These are phyloP conservation scores for Orbilia quercus DNA, from an alignment of 2,329 filamentous ascomycete species.

Conservation along the genomic window DNA sequence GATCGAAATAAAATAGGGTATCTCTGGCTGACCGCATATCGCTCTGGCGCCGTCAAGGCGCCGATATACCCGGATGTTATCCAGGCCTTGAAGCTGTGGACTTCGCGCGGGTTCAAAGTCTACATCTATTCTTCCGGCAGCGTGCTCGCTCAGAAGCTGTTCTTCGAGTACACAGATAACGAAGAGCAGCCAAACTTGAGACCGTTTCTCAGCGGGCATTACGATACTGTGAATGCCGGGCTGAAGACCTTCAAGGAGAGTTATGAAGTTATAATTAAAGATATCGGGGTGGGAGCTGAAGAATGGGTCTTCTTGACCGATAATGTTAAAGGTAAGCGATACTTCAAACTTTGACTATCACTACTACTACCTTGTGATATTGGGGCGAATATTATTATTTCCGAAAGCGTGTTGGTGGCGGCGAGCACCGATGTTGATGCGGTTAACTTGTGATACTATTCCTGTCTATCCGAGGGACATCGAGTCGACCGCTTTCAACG, in stretches of 20 bases:
- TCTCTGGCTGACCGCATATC: constrained; percentile 80
- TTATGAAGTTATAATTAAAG: constrained; percentile 73
- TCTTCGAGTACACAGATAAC: constrained; percentile 75
- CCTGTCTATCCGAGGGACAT: not conserved
- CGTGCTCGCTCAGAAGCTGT: constrained; percentile 80
- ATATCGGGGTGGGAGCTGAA: constrained; percentile 65
- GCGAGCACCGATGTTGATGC: not conserved
- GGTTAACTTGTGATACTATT: not conserved
- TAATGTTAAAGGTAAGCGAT: constrained; percentile 70
- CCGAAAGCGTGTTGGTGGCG: too few relatives aligned
- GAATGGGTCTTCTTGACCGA: constrained; percentile 84
- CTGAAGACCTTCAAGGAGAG: constrained; percentile 75
- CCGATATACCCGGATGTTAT: constrained; percentile 80
- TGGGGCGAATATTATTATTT: too few relatives aligned
- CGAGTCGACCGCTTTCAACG: constrained; percentile 1
- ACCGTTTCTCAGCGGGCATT: constrained; percentile 73
- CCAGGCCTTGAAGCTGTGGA: constrained; percentile 72
- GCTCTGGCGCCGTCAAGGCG: constrained; percentile 74
- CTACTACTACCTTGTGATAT: constrained; percentile 1
- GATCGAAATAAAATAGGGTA: constrained; percentile 66
- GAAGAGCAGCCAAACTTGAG: constrained; percentile 71
- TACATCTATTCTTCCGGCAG: constrained; percentile 86
- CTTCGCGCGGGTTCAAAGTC: constrained; percentile 68
- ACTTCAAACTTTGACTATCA: constrained; percentile 9
- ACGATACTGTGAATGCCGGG: constrained; percentile 84